phyloP scores from a whole-genome alignment of 2,329 filamentous ascomycete species.

The Diplodia intermedia region DNA sequence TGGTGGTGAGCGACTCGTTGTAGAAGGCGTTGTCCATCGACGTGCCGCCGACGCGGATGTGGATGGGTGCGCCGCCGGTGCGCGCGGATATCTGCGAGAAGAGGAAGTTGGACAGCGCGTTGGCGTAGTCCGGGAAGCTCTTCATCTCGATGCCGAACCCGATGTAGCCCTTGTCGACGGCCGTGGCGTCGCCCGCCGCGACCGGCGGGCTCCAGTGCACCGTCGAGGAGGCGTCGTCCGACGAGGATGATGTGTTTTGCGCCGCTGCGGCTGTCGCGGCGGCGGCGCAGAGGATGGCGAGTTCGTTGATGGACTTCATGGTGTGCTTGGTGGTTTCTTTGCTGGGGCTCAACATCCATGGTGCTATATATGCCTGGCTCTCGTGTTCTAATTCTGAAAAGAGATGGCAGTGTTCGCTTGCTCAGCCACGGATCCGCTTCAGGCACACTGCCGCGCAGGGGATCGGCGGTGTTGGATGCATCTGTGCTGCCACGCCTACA shows the following conservation, averaged over 20 bases:
- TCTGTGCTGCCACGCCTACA: background rate
- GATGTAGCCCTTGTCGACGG: slow-evolving; percentile 7
- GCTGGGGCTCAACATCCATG: fast-evolving
- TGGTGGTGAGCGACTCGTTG: background rate
- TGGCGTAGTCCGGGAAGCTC: slow-evolving; percentile 11
- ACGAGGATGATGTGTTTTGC: too few relatives aligned
- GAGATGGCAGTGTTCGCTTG: background rate
- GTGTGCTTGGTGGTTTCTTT: background rate
- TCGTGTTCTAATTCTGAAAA: background rate
- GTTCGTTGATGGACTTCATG: background rate
- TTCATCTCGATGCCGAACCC: slow-evolving; percentile 15
- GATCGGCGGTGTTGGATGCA: background rate
- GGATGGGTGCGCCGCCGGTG: background rate
- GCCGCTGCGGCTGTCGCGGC: background rate
- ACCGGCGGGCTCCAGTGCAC: background rate
- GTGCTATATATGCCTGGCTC: background rate
- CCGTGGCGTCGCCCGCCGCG: background rate
- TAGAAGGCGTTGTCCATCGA: background rate
- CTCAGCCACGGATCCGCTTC: background rate
- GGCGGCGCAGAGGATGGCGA: background rate
- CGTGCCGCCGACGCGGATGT: slow-evolving; percentile 7
- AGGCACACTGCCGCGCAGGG: background rate
- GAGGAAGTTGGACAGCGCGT: background rate
- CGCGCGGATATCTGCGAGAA: background rate
- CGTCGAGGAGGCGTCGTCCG: background rate